Percentiles rank a stretch among this genome's conserved stretches.
These are phyloP conservation scores for Russula sp. DNA, from an alignment of 768 basidiomycete species.

Conservation along the genomic window DNA sequence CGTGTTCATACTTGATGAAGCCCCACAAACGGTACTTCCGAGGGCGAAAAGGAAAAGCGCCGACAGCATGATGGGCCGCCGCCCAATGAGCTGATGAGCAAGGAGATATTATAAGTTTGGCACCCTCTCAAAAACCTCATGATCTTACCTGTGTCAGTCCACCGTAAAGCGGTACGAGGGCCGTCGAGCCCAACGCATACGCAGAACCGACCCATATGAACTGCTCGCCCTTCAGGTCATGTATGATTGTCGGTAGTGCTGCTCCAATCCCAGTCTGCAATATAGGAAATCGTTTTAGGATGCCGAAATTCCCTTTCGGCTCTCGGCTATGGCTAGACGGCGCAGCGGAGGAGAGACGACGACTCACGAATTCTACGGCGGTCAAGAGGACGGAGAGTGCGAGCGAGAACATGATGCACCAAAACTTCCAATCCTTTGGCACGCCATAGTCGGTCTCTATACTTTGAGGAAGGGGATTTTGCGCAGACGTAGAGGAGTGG, in stretches of 20 bases:
- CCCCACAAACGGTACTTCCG: constrained; percentile 32
- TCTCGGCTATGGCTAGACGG: too few species aligned
- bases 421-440: constrained; percentile 20
- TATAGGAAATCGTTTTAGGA: not conserved
- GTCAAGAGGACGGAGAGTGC: constrained; percentile 8
- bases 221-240: constrained; percentile 22
- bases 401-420: constrained; percentile 20
- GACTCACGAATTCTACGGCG: constrained; percentile 14
- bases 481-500: not conserved
- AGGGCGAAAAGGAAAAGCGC: constrained; percentile 24
- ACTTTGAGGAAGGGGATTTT: too few species aligned
- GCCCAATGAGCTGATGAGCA: constrained; percentile 24
- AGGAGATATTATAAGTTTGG: not conserved
- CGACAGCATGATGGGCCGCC: constrained; percentile 25
- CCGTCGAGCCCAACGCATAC: constrained; percentile 23
- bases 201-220: constrained; percentile 24
- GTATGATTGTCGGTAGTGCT: constrained; percentile 27
- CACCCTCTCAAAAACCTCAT: constrained; percentile 9
- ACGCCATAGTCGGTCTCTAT: not conserved
- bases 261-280: constrained; percentile 20
- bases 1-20: constrained; percentile 28
- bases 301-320: not conserved
- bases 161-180: constrained; percentile 26
- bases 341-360: not conserved
- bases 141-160: constrained; percentile 20